A percentile compares a stretch with the other conserved stretches of the same genome.
phyloP scores from a whole-genome alignment of 2,329 filamentous ascomycete genomes.

The Paramyrothecium roridum region DNA sequence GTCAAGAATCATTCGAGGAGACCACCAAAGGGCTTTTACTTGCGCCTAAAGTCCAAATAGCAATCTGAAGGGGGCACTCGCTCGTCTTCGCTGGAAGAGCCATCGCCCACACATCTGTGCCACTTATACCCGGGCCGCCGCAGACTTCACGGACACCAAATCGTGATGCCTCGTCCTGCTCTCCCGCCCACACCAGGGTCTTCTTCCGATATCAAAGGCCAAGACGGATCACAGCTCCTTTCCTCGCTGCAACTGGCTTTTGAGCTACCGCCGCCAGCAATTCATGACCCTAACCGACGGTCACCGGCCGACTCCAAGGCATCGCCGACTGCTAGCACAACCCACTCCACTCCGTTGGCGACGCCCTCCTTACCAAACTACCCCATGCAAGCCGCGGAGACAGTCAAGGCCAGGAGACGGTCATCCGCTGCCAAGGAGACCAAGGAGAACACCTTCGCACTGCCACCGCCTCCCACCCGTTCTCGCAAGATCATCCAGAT shows the following conservation, averaged over 20 bases:
- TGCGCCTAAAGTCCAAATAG: no score
- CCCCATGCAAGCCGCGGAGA: constrained; percentile 46
- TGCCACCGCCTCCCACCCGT: constrained; percentile 88
- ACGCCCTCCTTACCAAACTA: constrained; percentile 27
- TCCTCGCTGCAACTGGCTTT: constrained; percentile 65
- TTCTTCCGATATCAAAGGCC: constrained; percentile 74
- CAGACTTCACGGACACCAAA: constrained; percentile 1
- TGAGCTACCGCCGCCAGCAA: constrained; percentile 73
- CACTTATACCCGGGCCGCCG: not conserved
- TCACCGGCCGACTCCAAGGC: constrained; percentile 25
- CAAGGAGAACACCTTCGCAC: constrained; percentile 65
- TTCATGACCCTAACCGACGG: constrained; percentile 47
- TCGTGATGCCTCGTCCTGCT: constrained; percentile 27
- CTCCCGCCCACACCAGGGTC: constrained; percentile 73
- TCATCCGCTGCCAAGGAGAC: constrained; percentile 41
- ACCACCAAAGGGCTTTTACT: no score
- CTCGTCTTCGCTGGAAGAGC: no score
- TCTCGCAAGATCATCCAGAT: constrained; percentile 98
- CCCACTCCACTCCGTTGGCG: constrained; percentile 7
- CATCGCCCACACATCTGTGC: not conserved
- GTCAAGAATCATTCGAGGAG: no score
- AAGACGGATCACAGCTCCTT: constrained; percentile 62
- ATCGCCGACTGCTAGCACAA: constrained; percentile 17
- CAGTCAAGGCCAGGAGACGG: constrained; percentile 51
- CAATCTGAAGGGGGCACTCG: no score